Percentiles rank a stretch among this genome's conserved stretches.
Evolutionary conservation across 768 basidiomycete genomes (phyloP).

Genomic region (Boletus speciosus): DNA sequence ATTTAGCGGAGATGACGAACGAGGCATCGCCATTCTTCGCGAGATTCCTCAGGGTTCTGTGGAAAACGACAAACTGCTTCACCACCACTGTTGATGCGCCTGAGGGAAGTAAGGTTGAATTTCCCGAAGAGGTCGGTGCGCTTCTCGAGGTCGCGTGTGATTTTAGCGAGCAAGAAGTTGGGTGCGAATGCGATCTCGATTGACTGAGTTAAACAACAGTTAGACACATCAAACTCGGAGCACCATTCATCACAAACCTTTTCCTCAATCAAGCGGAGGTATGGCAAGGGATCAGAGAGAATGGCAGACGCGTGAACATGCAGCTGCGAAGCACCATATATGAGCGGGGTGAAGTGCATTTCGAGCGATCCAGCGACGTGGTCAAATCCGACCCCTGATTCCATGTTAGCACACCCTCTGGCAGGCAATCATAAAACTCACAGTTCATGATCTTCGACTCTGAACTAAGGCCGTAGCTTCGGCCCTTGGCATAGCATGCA

Average conservation of each 20-base stretch:
- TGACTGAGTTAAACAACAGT: constrained; percentile 11
- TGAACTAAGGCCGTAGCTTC: constrained; percentile 28
- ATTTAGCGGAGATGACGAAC: too few relatives aligned
- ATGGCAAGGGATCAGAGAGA: constrained; percentile 21
- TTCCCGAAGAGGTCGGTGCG: constrained; percentile 22
- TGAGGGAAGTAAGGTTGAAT: constrained; percentile 35
- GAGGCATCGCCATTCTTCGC: too few relatives aligned
- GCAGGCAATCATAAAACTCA: not conserved
- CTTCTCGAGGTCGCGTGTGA: constrained; percentile 8
- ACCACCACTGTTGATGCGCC: constrained; percentile 4
- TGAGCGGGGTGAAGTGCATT: constrained; percentile 37
- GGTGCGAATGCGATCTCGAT: constrained; percentile 36
- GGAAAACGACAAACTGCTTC: too few relatives aligned
- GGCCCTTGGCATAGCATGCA: constrained; percentile 30
- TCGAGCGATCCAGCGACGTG: constrained; percentile 44
- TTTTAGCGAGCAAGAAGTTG: constrained; percentile 38
- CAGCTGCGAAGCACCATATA: constrained; percentile 2
- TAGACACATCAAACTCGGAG: not conserved
- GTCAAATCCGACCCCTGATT: constrained; percentile 41
- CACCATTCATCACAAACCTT: not conserved
- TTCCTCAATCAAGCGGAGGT: constrained; percentile 33
- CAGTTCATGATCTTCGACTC: too few relatives aligned
- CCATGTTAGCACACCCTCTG: not conserved
- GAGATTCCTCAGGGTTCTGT: too few relatives aligned
- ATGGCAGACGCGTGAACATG: constrained; percentile 24